Evolutionary conservation across 139 green algal genomes (phyloP).

Genomic region (Volvox reticuliferus): DNA sequence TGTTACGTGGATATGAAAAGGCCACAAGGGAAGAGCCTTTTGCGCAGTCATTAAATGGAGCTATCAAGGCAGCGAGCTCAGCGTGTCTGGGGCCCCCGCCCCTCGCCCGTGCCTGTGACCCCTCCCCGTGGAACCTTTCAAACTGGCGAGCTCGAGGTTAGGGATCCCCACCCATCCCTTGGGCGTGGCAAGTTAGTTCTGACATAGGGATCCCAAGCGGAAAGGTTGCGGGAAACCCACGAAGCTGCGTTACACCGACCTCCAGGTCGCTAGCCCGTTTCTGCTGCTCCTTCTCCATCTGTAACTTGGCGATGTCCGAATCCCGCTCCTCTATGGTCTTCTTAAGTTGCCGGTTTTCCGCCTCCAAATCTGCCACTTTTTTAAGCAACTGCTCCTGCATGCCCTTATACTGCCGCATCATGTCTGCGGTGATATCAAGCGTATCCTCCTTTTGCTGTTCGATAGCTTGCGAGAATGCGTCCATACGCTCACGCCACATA

Average conservation of each 20-base stretch:
- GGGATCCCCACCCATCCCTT: too few species aligned
- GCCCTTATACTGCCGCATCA: constrained; percentile 71
- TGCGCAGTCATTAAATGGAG: too few species aligned
- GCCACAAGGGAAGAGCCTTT: too few species aligned
- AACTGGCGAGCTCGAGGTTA: too few species aligned
- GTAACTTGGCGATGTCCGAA: constrained; percentile 47
- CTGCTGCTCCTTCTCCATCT: constrained; percentile 52
- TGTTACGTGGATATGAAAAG: too few species aligned
- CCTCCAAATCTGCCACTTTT: constrained; percentile 56
- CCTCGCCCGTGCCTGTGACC: too few species aligned
- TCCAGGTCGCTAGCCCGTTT: constrained; percentile 60
- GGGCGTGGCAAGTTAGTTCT: too few species aligned
- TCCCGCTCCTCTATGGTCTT: constrained; percentile 53
- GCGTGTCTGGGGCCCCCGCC: too few species aligned
- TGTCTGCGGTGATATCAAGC: constrained; percentile 69
- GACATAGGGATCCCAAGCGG: too few species aligned
- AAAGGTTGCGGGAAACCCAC: too few species aligned
- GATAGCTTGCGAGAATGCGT: constrained; percentile 51
- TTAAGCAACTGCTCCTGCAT: constrained; percentile 67
- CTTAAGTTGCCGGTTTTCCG: constrained; percentile 44
- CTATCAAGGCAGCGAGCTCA: too few species aligned
- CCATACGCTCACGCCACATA: constrained; percentile 65
- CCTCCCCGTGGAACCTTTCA: too few species aligned
- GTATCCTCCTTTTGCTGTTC: constrained; percentile 70
- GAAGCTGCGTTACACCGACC: constrained; percentile 30